A percentile compares a stretch with the other conserved stretches of the same genome.
phyloP scores from a whole-genome alignment of 2,329 filamentous ascomycete genomes.

The Talaromyces sp. region DNA sequence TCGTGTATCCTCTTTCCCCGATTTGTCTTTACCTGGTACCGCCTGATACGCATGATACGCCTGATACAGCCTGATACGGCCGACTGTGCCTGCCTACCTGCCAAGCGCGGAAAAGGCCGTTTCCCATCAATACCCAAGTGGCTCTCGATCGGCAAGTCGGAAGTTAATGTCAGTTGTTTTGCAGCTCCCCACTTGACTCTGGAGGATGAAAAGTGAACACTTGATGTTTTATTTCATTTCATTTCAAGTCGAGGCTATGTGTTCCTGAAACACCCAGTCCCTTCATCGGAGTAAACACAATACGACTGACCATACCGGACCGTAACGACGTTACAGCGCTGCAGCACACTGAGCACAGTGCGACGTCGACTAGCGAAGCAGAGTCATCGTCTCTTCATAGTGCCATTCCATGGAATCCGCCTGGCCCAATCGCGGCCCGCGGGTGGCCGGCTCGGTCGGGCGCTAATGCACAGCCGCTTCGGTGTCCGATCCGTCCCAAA shows the following conservation, averaged over 20 bases:
- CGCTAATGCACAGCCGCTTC: background rate
- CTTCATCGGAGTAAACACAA: too few species aligned
- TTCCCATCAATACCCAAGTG: background rate
- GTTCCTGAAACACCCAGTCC: background rate
- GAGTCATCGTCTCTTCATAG: background rate
- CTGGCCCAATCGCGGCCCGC: background rate
- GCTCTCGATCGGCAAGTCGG: background rate
- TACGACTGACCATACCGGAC: background rate
- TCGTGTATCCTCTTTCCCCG: background rate
- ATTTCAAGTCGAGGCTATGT: background rate
- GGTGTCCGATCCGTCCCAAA: constrained; percentile 1
- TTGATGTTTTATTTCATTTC: background rate
- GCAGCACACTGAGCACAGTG: background rate
- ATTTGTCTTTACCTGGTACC: background rate
- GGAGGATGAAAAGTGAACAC: background rate
- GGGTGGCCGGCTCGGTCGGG: background rate
- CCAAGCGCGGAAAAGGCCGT: background rate
- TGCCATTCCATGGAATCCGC: background rate
- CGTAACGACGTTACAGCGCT: background rate
- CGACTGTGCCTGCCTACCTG: too few species aligned
- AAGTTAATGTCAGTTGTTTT: background rate
- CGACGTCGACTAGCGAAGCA: background rate
- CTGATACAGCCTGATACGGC: background rate
- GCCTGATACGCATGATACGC: background rate
- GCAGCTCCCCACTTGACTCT: background rate